phyloP scores from a whole-genome alignment of 139 green algal genomes.

The Eudorina sp. region DNA sequence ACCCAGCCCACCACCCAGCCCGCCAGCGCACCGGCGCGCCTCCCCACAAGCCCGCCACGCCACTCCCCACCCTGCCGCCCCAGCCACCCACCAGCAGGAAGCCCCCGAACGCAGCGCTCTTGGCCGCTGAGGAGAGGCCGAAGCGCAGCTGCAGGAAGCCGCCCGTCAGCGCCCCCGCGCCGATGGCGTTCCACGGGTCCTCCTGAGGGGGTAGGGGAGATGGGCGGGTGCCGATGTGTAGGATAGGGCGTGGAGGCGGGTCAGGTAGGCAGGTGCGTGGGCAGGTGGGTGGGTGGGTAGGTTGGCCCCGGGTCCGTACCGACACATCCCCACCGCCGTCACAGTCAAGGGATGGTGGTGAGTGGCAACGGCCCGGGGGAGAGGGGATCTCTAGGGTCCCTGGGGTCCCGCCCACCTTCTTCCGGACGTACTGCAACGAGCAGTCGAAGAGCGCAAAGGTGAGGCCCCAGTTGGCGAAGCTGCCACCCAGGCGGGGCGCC shows the following conservation, averaged over 20 bases:
- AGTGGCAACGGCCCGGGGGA: no score
- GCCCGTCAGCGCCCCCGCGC: slow-evolving; percentile 90
- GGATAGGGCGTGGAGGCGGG: no score
- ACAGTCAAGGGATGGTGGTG: no score
- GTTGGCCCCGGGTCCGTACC: no score
- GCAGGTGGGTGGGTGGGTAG: no score
- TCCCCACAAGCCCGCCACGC: not conserved
- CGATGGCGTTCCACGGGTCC: slow-evolving; percentile 99
- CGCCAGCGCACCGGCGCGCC: no score
- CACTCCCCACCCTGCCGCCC: not conserved
- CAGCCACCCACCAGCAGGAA: slow-evolving; percentile 82
- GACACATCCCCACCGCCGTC: no score
- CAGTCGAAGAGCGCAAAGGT: slow-evolving; percentile 99
- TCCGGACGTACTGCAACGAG: slow-evolving; percentile 90
- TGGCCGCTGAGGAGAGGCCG: slow-evolving; percentile 80
- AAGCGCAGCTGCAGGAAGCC: slow-evolving; percentile 94
- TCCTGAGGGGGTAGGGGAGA: slow-evolving; percentile 73
- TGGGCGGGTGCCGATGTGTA: no score
- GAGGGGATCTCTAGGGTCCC: no score
- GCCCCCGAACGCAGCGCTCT: slow-evolving; percentile 93
- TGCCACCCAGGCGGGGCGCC: slow-evolving; percentile 94
- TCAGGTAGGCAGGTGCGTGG: no score
- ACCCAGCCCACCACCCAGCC: no score
- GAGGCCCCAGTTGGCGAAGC: slow-evolving; percentile 98
- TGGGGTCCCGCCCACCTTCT: slow-evolving; percentile 82